phyloP scores from a whole-genome alignment of 2,329 filamentous ascomycete species.

The Aspergillus sp. region DNA sequence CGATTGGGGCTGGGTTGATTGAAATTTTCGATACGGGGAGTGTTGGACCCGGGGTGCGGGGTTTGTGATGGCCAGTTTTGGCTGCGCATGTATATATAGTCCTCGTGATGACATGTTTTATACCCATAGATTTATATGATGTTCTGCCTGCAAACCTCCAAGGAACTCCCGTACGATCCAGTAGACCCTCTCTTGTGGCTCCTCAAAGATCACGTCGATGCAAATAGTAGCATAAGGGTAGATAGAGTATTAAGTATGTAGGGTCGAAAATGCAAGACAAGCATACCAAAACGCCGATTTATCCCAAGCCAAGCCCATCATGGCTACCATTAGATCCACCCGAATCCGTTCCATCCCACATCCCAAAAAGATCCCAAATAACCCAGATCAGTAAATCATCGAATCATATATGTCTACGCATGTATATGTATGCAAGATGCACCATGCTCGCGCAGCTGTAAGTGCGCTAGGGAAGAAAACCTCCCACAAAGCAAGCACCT shows the following conservation, averaged over 20 bases:
- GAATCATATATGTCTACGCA: background rate
- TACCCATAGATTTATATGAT: background rate
- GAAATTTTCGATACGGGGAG: constrained; percentile 68
- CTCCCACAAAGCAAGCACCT: background rate
- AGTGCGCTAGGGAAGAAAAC: too few species aligned
- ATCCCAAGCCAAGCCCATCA: background rate
- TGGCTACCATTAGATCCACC: background rate
- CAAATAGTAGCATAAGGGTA: background rate
- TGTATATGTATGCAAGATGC: background rate
- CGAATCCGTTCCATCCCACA: background rate
- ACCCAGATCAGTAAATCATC: background rate
- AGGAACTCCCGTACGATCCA: background rate
- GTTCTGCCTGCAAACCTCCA: background rate
- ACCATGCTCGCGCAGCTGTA: background rate
- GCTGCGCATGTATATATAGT: background rate
- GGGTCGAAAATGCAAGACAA: background rate
- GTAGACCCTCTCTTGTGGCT: background rate
- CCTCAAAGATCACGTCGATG: background rate
- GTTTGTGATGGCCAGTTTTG: constrained; percentile 29
- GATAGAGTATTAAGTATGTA: background rate
- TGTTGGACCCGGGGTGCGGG: constrained; percentile 60
- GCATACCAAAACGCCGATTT: background rate
- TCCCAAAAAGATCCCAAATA: background rate
- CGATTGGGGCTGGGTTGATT: constrained; percentile 62
- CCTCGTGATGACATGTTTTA: background rate